Evolutionary conservation across 2,329 filamentous ascomycete species (phyloP), one percentile per base, ranked within the genome.

Genomic region (Aspergillus amoenus): DNA sequence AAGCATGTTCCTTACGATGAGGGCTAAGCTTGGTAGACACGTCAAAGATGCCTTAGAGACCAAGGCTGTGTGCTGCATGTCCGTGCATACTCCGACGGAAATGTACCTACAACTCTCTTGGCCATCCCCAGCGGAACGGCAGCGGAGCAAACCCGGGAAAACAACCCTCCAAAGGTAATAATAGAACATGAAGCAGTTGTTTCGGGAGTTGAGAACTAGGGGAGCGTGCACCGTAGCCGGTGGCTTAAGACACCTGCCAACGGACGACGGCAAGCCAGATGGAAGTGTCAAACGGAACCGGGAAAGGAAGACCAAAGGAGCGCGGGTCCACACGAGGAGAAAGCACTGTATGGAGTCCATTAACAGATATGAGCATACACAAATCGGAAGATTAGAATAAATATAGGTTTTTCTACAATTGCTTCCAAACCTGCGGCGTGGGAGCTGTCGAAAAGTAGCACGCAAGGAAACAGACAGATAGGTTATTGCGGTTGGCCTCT

Each of bases 251-350:
- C 52, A 49, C 13, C 30, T 15, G 27, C 46, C 51, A 45, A 53
- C 52, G 53, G 44, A 56, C 44, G 47, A 56, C 44, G 47, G 51
- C 61, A 60, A 62, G 62, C 61, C 53, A 56, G 53, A 37, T 40
- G 39, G 49, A 58, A 55, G 43, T 40, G 24, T 24, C 47, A 30
- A 54, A 49, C 61, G 61, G 61, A 49, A 56, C 46, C 9, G 27
- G 46, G 43, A 58, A 42, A 5, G 57, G 51, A 22, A 42, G 44
- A 34, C 32, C 27, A 11, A 30, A 9, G 27, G 27, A 9, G 27
- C 27, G 9, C 27, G 3, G 27, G 27, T 30, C 27, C 27, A 30
- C 27, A 30, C 27, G 9, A 9, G 27, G 27, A 8, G 9, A 30
- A 30, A 34, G 44, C 34, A 40, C 24, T 39, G 15, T 13, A 41